Percentiles rank a stretch among this genome's conserved stretches.
Evolutionary conservation across 2,329 filamentous ascomycete genomes (phyloP).

Genomic region (Fusarium sp.): DNA sequence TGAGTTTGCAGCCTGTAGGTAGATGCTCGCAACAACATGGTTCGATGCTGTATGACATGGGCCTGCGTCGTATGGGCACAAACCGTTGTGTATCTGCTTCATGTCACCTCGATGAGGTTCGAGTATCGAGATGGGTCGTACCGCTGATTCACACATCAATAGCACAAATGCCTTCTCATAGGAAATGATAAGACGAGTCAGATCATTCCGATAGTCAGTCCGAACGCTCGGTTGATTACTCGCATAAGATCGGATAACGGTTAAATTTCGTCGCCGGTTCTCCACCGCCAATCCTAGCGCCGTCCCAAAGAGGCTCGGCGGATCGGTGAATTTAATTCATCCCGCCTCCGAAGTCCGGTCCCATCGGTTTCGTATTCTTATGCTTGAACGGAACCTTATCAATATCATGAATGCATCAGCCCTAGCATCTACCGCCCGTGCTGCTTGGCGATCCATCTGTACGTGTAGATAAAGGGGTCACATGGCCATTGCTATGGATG

Average conservation of each 20-base stretch:
- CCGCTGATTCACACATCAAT: conserved; percentile 7
- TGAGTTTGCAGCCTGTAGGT: neutral
- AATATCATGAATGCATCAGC: no score
- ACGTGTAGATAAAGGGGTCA: no score
- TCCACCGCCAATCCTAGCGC: conserved; percentile 3
- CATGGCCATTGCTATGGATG: no score
- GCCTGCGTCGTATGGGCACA: conserved; percentile 25
- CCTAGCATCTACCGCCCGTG: no score
- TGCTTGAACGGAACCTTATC: no score
- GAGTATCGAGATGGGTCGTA: conserved; percentile 25
- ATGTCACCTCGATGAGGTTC: conserved; percentile 39
- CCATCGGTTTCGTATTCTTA: no score
- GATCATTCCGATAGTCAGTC: neutral
- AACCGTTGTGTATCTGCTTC: conserved; percentile 24
- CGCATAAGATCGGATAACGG: conserved; percentile 18
- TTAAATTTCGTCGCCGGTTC: conserved; percentile 8
- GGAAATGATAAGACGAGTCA: conserved; percentile 7
- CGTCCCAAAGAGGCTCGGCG: neutral
- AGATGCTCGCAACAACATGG: no score
- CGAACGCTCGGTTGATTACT: neutral
- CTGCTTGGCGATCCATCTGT: no score
- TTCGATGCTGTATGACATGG: conserved; percentile 22
- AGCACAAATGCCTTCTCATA: neutral
- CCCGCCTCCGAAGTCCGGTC: conserved; percentile 21
- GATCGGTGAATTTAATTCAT: neutral